A percentile compares a stretch with the other conserved stretches of the same genome.
Conservation (phyloP, 2,329 filamentous ascomycete genomes). For the Ophiostoma piceae region DNA sequence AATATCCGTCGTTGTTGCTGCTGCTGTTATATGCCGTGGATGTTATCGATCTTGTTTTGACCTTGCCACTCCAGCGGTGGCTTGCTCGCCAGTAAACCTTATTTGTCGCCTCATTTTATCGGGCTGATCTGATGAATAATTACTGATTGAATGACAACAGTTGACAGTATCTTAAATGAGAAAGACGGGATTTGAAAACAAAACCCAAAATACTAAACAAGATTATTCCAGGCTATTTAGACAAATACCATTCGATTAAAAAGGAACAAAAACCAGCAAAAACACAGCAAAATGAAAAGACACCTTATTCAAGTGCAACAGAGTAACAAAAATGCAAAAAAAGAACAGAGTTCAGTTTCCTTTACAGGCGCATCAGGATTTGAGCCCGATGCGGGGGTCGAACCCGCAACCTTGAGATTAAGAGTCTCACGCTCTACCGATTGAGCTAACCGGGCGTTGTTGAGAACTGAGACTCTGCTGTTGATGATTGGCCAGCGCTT, state of each 20-base stretch:
- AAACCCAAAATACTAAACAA: neutral
- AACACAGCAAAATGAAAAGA: neutral
- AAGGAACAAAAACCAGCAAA: neutral
- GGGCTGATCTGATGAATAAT: neutral
- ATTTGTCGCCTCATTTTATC: neutral
- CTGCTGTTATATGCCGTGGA: neutral
- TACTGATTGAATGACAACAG: neutral
- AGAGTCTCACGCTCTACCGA: conserved; percentile 71
- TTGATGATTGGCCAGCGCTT: neutral
- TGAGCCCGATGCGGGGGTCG: conserved; percentile 47
- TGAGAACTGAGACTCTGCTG: conserved; percentile 8
- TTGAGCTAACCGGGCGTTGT: conserved; percentile 56
- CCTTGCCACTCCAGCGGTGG: neutral
- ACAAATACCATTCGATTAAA: too few species aligned
- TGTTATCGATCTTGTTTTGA: neutral
- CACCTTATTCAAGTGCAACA: neutral
- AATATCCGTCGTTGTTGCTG: too few species aligned
- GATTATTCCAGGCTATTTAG: neutral
- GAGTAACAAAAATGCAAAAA: neutral
- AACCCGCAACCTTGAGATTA: conserved; percentile 40
- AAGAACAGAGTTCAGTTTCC: neutral
- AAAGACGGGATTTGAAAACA: neutral
- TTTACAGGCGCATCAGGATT: conserved; percentile 35
- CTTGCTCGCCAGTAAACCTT: neutral
- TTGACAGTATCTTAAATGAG: too few species aligned